Conservation (phyloP, 345 rosid species). For the Microcos paniculata region DNA sequence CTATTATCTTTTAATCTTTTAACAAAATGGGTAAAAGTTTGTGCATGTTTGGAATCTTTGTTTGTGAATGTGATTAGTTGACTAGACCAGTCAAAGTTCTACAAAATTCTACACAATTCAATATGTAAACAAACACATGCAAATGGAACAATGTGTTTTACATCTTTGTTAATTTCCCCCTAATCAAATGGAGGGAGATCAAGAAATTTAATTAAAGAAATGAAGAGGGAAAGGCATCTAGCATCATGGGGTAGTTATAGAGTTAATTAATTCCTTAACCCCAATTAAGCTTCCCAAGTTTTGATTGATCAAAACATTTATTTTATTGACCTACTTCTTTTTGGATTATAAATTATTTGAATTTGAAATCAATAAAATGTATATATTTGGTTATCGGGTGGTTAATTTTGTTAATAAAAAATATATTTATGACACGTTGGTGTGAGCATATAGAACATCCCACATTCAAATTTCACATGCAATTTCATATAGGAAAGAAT, state of each 20-base stretch:
- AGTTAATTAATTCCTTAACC: background rate
- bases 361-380: background rate
- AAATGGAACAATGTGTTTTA: background rate
- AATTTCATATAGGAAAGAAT: background rate
- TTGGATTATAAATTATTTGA: background rate
- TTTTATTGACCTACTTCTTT: too few species aligned
- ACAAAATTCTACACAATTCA: background rate
- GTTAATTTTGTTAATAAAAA: background rate
- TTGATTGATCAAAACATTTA: too few species aligned
- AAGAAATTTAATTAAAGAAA: constrained; percentile 17
- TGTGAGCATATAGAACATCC: too few species aligned
- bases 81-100: constrained; percentile 25
- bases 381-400: background rate
- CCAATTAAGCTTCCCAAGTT: too few species aligned
- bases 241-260: constrained; percentile 15
- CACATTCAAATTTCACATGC: background rate
- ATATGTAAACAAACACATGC: too few species aligned
- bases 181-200: constrained; percentile 15
- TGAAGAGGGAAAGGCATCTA: constrained; percentile 6
- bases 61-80: background rate
- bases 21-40: too few species aligned
- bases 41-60: background rate
- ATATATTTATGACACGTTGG: background rate
- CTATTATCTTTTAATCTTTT: too few species aligned
- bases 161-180: background rate